Percentiles rank a stretch among this genome's conserved stretches.
Evolutionary conservation across 202 grass and related monocot species (phyloP).

Genomic region (Cymbopogon flexuosus): DNA sequence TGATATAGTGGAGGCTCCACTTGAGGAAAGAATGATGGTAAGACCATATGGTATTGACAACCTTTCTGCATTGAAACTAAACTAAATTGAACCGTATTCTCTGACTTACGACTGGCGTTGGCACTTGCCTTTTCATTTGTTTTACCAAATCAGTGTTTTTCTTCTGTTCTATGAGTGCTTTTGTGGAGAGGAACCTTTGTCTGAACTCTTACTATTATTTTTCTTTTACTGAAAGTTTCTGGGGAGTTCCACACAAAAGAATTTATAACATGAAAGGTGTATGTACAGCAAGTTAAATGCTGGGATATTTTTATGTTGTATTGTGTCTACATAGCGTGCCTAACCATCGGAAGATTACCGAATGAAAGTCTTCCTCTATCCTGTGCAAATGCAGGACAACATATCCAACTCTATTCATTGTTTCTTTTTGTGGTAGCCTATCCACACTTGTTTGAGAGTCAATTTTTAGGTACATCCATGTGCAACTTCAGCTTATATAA

Average conservation of each 20-base stretch:
- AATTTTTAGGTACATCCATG: neutral
- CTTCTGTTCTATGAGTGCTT: neutral
- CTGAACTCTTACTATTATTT: neutral
- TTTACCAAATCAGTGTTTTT: constrained; percentile 7
- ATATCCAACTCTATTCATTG: neutral
- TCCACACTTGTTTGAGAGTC: neutral
- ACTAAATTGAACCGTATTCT: constrained; percentile 13
- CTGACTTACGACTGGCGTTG: neutral
- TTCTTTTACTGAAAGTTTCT: neutral
- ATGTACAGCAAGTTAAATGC: neutral
- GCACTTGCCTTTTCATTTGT: constrained; percentile 12
- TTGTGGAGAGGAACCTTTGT: neutral
- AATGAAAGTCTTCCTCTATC: neutral
- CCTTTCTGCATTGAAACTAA: constrained; percentile 22
- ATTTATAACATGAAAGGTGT: neutral
- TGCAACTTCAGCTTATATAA: neutral
- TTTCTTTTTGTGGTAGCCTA: neutral
- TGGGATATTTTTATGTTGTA: neutral
- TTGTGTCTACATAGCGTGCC: neutral
- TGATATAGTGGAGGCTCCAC: constrained; percentile 79
- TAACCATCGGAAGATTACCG: neutral
- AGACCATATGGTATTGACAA: constrained; percentile 42
- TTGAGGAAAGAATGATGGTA: constrained; percentile 99
- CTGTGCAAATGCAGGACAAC: neutral
- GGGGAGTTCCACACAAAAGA: neutral